These are phyloP conservation scores for Neurospora tetraspora DNA, from an alignment of 495 filamentous ascomycete genomes.

Conservation along the genomic window DNA sequence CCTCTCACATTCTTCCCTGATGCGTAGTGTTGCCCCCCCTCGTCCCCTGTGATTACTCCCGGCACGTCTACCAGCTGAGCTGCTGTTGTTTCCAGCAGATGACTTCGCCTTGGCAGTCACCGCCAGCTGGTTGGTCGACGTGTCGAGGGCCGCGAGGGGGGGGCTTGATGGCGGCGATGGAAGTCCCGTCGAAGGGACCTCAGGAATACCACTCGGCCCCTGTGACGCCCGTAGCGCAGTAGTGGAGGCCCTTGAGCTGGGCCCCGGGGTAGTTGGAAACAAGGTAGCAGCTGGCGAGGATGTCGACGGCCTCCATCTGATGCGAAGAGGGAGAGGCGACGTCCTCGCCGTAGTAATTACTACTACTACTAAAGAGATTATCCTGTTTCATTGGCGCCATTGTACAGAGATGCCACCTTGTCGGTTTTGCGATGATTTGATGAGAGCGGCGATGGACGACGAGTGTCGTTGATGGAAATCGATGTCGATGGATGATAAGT, in stretches of 20 bases:
- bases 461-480: neutral
- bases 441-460: neutral
- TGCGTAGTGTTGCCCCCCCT: constrained; percentile 87
- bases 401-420: constrained; percentile 30
- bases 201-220: constrained; percentile 96
- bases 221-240: constrained; percentile 68
- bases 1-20: constrained; percentile 99
- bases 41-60: constrained; percentile 33
- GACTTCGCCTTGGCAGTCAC: constrained; percentile 42
- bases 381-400: constrained; percentile 56
- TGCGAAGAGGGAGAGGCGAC: constrained; percentile 28
- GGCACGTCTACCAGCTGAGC: constrained; percentile 1
- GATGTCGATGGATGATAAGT: neutral
- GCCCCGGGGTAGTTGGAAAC: constrained; percentile 39
- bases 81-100: constrained; percentile 18
- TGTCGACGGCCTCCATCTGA: constrained; percentile 32
- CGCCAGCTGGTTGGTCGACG: constrained; percentile 48
- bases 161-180: constrained; percentile 71
- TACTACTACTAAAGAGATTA: constrained; percentile 54
- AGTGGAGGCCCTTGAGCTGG: constrained; percentile 70
- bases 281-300: constrained; percentile 80
- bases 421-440: neutral
- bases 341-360: constrained; percentile 55
- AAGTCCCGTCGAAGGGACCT: constrained; percentile 72
- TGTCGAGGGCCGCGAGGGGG: constrained; percentile 58